Conservation (phyloP, 345 rosid species). For the Brassica rapa region DNA sequence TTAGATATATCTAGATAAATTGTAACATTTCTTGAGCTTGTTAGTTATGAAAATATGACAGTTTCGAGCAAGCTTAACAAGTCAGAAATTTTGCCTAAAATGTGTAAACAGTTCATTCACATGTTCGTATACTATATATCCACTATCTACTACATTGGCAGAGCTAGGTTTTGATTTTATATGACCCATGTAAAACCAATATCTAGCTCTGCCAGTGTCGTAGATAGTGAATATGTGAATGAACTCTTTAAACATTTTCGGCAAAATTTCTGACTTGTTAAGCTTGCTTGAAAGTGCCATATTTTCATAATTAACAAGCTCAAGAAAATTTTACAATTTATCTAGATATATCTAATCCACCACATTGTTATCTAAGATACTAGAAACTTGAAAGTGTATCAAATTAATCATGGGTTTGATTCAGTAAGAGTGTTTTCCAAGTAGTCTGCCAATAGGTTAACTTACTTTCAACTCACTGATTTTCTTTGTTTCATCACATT, state of each 20-base stretch:
- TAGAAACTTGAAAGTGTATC: neutral
- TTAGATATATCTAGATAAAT: neutral
- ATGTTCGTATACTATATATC: neutral
- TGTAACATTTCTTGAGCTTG: neutral
- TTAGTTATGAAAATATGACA: neutral
- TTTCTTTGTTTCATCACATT: neutral
- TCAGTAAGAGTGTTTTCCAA: neutral
- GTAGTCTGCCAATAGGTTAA: neutral
- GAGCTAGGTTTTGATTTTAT: neutral
- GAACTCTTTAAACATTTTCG: neutral
- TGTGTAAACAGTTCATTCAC: neutral
- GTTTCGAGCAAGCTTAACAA: neutral
- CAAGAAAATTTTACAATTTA: neutral
- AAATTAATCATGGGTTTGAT: neutral
- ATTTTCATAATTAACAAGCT: neutral
- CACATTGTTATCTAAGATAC: neutral
- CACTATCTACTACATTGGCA: neutral
- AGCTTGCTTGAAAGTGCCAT: neutral
- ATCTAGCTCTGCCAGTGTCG: neutral
- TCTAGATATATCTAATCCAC: neutral
- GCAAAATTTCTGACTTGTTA: neutral
- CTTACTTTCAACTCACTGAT: neutral
- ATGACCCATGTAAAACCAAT: neutral
- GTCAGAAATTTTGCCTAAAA: neutral
- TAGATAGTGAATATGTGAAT: neutral